Evolutionary conservation across 148 eudicot species (phyloP), one percentile per base, ranked within the genome.

Genomic region (Mesembryanthemum crystallinum): DNA sequence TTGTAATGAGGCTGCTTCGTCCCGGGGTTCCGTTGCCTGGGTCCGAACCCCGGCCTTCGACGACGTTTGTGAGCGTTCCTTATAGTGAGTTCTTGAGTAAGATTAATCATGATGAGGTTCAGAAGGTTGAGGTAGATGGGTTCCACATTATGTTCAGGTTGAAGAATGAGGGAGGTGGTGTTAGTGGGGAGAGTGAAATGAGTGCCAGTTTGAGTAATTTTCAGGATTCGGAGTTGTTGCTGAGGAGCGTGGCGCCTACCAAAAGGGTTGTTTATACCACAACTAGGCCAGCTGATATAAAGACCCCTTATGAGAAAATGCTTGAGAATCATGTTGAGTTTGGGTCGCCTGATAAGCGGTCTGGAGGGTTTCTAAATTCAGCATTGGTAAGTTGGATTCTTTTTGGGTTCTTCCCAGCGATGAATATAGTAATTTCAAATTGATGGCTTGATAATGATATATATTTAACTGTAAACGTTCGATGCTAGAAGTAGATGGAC

Each of bases 51-150:
- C 82, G 88, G 76, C 61, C 87, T 24, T 79, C 90, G 13, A 82
- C 94, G 11, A 82, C 86, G n/a, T 75, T 87, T 43, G 83, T 91
- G 4, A 87, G 91, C 33, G 98, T 91, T 8, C 95, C 97, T 1
- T 94, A 91, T 69, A 94, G 98, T 67, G 97, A 94, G 33, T 94
- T 94, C 65, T 78, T 94, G 86, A 86, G 74, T 86, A 91, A 82
- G 81, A 82, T 94, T 71, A 91, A 83, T 81, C 62, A 76, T 49
- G 85, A 94, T 83, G 82, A 84, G 83, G 98, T 94, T 71, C 86
- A 91, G 75, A 91, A 94, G 73, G 98, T 94, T 67, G 98, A 94
- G 85, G 95, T 94, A 43, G 97, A 94, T 84, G 98, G 94, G 23
- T 91, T 90, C 8, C 90, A 94, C 79, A 83, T 94, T 29, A 83